phyloP scores from a whole-genome alignment of 192 early-diverging fungal species.

The Cladochytrium replicatum region DNA sequence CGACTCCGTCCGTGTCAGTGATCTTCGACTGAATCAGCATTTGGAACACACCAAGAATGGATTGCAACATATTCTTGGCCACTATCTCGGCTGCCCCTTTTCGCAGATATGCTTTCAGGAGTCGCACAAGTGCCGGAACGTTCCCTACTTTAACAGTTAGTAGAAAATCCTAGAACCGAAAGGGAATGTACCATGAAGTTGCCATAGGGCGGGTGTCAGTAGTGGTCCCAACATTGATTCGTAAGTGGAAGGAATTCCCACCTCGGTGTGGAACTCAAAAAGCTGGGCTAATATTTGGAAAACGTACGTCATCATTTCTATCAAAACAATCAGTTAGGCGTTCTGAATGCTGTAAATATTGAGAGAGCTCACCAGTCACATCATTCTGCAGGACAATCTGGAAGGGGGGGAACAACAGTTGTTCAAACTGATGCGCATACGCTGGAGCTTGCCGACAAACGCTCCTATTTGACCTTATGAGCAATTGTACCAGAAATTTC shows the following conservation, averaged over 20 bases:
- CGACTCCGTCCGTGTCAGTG: slow-evolving; percentile 81
- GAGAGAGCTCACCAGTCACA: slow-evolving; percentile 40
- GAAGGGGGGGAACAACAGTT: slow-evolving; percentile 79
- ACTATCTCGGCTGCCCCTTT: slow-evolving; percentile 63
- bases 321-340: slow-evolving; percentile 7
- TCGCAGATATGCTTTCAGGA: slow-evolving; percentile 77
- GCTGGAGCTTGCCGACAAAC: too few species aligned
- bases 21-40: slow-evolving; percentile 75
- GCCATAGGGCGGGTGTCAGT: slow-evolving; percentile 78
- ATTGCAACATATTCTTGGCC: slow-evolving; percentile 57
- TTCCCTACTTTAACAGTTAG: too few species aligned
- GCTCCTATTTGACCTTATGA: too few species aligned
- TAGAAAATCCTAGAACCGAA: neutral
- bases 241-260: slow-evolving; percentile 63
- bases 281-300: slow-evolving; percentile 93
- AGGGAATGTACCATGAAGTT: slow-evolving; percentile 49
- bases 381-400: slow-evolving; percentile 75
- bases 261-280: slow-evolving; percentile 59
- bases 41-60: slow-evolving; percentile 89
- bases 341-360: neutral
- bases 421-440: slow-evolving; percentile 80
- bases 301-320: slow-evolving; percentile 92
- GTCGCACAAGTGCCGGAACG: slow-evolving; percentile 84
- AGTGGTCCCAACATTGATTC: slow-evolving; percentile 62
- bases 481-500: too few species aligned